Base-by-base conservation (phyloP, 495 filamentous ascomycete species). In the Neurospora sp. region DNA sequence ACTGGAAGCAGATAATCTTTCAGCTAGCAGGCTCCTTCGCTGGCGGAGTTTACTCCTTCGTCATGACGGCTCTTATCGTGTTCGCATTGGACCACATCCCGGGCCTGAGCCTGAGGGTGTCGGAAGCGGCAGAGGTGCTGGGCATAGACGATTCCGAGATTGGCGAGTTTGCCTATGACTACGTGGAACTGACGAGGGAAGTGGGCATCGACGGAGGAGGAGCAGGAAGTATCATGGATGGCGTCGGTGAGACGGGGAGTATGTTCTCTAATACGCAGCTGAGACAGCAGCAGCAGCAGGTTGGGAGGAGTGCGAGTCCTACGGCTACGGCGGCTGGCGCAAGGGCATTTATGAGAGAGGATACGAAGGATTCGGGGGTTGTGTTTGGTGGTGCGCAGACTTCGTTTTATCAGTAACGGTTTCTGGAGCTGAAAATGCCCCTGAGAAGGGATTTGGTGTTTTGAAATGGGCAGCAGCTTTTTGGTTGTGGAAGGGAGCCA, bases 161-260 rank as follows among this genome's bases (percentile, higher is more conserved):
- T 80, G 95, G 95, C 80, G 95, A 98, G 85, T 98, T 97, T 83
- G 95, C 95, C 37, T 98, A 98, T 78, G 95, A 98, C 82, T 98
- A 97, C 77, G 95, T 98, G 76, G 95, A 98, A 84, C 85, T 97
- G 74, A 92, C 90, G 46, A 89, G 95, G 71, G 96, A 98, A 76
- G 91, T 97, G 69, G 84, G 93, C 74, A 90, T 89, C 76, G 85
- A 90, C 12, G 20, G 20, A 2, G 49, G n/a, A 27, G 46, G n/a
- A 5, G 49, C 10, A 0, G 49, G 49, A 6, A 27, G 20, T 5
- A 60, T 27, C 5, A 60, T 14, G 49, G 49, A 60, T 60, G 49
- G 49, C n/a, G 86, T 85, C 18, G 80, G 72, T 20, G 84, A 85
- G 70, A 77, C 75, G 23, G 79, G 60, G n/a, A 84, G 83, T 70